Conservation (phyloP, 2,329 filamentous ascomycete species). For the Pseudogymnoascus sp. region DNA sequence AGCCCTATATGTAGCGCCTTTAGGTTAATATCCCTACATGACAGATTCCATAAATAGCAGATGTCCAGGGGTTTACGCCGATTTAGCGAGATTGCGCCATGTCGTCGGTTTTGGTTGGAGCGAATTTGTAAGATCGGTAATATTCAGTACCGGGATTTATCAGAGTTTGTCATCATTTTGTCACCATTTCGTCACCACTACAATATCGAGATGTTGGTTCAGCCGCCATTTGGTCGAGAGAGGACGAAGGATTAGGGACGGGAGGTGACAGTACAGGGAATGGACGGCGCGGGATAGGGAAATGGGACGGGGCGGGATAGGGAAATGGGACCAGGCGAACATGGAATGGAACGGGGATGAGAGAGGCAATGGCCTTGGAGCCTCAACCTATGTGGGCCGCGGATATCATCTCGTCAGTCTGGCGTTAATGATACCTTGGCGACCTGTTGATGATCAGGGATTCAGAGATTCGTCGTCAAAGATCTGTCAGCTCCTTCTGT, state of each 20-base stretch:
- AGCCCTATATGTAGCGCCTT: too few species aligned
- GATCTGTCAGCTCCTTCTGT: neutral
- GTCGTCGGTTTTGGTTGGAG: neutral
- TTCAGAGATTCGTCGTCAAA: neutral
- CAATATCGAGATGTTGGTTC: neutral
- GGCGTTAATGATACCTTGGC: neutral
- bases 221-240: neutral
- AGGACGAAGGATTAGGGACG: neutral
- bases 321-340: neutral
- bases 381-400: neutral
- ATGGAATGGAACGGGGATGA: too few species aligned
- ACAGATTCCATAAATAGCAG: too few species aligned
- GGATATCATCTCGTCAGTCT: neutral
- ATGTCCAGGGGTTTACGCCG: neutral
- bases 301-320: neutral
- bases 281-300: neutral
- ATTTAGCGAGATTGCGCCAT: neutral
- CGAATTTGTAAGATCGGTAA: neutral
- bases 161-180: neutral
- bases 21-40: constrained; percentile 19
- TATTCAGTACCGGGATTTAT: neutral
- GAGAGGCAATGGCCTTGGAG: neutral
- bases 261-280: neutral
- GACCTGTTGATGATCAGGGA: neutral
- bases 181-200: neutral